Percentiles rank a stretch among this genome's conserved stretches.
These are phyloP conservation scores for Aspergillus awamori DNA, from an alignment of 2,329 filamentous ascomycete genomes.

Conservation along the genomic window DNA sequence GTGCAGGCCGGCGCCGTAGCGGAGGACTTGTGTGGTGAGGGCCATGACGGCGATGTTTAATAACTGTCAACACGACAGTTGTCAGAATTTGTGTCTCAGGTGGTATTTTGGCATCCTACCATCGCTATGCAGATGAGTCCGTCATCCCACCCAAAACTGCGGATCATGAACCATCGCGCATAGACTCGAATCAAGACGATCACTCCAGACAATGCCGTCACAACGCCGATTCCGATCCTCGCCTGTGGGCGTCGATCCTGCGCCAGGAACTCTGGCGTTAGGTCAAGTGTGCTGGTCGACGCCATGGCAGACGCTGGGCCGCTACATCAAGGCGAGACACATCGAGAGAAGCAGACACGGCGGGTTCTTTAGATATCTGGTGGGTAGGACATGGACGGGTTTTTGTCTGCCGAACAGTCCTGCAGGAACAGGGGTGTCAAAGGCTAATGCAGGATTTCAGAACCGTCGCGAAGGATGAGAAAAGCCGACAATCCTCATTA, in stretches of 20 bases:
- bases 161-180: constrained; percentile 15
- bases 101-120: constrained; percentile 11
- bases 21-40: constrained; percentile 17
- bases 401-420: not conserved
- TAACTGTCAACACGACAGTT: constrained; percentile 10
- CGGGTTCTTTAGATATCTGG: not conserved
- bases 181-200: constrained; percentile 18
- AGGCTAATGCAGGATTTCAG: not conserved
- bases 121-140: constrained; percentile 18
- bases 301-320: not conserved
- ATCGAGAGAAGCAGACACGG: not conserved
- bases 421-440: not conserved
- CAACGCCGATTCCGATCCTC: constrained; percentile 30
- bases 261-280: constrained; percentile 7
- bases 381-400: not conserved
- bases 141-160: constrained; percentile 25
- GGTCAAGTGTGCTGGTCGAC: not conserved
- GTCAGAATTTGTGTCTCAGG: too few relatives aligned
- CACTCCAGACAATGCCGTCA: constrained; percentile 14
- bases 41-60: constrained; percentile 16
- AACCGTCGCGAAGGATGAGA: not conserved
- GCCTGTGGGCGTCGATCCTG: constrained; percentile 7
- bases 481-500: not conserved
- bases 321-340: not conserved
- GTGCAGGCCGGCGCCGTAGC: constrained; percentile 22